phyloP scores from a whole-genome alignment of 345 rosid genomes.

The Hevea brasiliensis region DNA sequence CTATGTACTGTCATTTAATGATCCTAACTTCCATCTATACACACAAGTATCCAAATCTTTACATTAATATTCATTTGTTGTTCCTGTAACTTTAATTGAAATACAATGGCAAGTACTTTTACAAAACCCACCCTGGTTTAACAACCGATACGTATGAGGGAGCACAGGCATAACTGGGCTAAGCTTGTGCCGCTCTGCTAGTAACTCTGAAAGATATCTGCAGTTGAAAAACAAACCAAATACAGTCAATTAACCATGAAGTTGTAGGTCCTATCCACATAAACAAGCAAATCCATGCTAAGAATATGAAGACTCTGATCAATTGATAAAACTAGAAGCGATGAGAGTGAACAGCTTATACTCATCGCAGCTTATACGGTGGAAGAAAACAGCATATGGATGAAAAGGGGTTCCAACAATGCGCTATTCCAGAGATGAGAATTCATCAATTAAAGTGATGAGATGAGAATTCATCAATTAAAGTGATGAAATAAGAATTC shows the following conservation, averaged over 20 bases:
- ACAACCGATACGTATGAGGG: slow-evolving; percentile 57
- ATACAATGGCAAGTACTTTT: neutral
- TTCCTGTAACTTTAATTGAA: neutral
- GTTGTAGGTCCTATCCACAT: neutral
- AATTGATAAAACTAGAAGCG: no score
- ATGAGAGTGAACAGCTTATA: neutral
- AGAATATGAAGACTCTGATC: neutral
- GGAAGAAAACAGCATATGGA: neutral
- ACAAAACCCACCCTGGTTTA: slow-evolving; percentile 70
- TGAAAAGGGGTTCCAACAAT: neutral
- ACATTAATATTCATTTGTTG: no score
- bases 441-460: neutral
- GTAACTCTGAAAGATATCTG: slow-evolving; percentile 77
- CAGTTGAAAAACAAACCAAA: slow-evolving; percentile 8
- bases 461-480: neutral
- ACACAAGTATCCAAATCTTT: neutral
- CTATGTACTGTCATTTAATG: neutral
- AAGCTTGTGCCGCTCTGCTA: slow-evolving; percentile 71
- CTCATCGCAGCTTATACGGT: neutral
- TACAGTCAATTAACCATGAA: neutral
- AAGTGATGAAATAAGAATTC: neutral
- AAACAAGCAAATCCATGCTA: neutral
- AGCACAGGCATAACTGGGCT: slow-evolving; percentile 67
- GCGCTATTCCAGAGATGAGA: no score
- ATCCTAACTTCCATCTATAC: neutral